Evolutionary conservation across 495 filamentous ascomycete genomes (phyloP).

Genomic region (Tetracladium setigerum): DNA sequence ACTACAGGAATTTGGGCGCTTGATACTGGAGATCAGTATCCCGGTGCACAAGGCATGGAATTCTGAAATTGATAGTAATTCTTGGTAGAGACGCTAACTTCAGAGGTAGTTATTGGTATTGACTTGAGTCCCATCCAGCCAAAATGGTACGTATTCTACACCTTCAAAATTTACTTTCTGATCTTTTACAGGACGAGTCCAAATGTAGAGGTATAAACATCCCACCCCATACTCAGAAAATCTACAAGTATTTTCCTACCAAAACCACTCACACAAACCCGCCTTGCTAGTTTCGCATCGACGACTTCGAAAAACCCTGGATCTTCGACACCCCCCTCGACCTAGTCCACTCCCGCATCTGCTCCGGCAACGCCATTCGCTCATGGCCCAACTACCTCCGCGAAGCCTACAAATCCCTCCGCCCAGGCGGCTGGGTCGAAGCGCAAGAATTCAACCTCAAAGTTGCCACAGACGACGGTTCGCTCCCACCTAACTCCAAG

Average conservation of each 20-base stretch:
- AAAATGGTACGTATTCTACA: constrained; percentile 7
- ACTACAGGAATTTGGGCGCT: too few species aligned
- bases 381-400: background rate
- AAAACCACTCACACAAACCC: too few species aligned
- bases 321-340: constrained; percentile 35
- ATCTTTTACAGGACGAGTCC: constrained; percentile 26
- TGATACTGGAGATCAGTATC: too few species aligned
- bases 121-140: constrained; percentile 30
- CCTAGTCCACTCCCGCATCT: constrained; percentile 39
- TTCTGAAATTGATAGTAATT: constrained; percentile 26
- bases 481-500: background rate
- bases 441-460: background rate
- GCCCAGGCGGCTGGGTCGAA: constrained; percentile 41
- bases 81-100: constrained; percentile 28
- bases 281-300: constrained; percentile 36
- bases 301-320: constrained; percentile 43
- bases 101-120: constrained; percentile 43
- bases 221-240: too few species aligned
- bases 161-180: constrained; percentile 17
- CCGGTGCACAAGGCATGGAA: constrained; percentile 51
- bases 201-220: too few species aligned
- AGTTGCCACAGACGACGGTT: background rate
- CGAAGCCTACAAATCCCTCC: constrained; percentile 31
- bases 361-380: constrained; percentile 25
- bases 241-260: too few species aligned